A percentile compares a stretch with the other conserved stretches of the same genome.
These are phyloP conservation scores for Penicillium sp. DNA, from an alignment of 2,329 filamentous ascomycete genomes.

Conservation along the genomic window DNA sequence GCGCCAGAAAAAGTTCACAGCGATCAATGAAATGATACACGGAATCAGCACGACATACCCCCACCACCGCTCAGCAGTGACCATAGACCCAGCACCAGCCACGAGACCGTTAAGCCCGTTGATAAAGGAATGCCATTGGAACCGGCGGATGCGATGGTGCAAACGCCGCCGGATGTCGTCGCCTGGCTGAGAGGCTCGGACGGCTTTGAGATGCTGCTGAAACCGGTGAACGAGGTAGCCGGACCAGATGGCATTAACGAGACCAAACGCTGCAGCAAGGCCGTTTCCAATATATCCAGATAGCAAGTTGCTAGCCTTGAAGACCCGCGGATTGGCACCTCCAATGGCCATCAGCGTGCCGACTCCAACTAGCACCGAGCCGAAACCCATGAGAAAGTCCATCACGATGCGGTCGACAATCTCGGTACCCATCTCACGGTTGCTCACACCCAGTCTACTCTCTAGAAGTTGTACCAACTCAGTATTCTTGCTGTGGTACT, in stretches of 20 bases:
- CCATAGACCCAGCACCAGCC: slow-evolving; percentile 54
- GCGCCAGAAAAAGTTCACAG: slow-evolving; percentile 57
- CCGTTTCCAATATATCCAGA: slow-evolving; percentile 61
- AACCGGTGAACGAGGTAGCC: slow-evolving; percentile 49
- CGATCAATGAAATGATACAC: slow-evolving; percentile 52
- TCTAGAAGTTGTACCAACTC: slow-evolving; percentile 34
- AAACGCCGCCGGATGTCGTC: slow-evolving; percentile 39
- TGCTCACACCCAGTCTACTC: slow-evolving; percentile 50
- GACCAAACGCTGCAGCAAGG: slow-evolving; percentile 54
- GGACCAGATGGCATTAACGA: slow-evolving; percentile 56
- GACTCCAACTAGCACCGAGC: slow-evolving; percentile 54
- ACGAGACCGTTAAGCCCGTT: slow-evolving; percentile 54
- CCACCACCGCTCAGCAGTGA: slow-evolving; percentile 57
- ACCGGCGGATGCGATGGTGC: slow-evolving; percentile 42
- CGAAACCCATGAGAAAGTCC: slow-evolving; percentile 56
- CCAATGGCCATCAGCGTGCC: slow-evolving; percentile 60
- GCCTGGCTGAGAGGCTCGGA: slow-evolving; percentile 33
- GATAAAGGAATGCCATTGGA: slow-evolving; percentile 51
- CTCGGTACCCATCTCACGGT: slow-evolving; percentile 57
- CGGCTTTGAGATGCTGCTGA: slow-evolving; percentile 39
- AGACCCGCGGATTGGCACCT: slow-evolving; percentile 51
- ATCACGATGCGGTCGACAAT: slow-evolving; percentile 56
- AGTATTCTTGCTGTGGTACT: slow-evolving; percentile 26
- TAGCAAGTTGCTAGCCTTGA: slow-evolving; percentile 54
- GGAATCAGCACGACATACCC: slow-evolving; percentile 58